phyloP scores from a whole-genome alignment of 768 basidiomycete species.

The Pulveroboletus ravenelii region DNA sequence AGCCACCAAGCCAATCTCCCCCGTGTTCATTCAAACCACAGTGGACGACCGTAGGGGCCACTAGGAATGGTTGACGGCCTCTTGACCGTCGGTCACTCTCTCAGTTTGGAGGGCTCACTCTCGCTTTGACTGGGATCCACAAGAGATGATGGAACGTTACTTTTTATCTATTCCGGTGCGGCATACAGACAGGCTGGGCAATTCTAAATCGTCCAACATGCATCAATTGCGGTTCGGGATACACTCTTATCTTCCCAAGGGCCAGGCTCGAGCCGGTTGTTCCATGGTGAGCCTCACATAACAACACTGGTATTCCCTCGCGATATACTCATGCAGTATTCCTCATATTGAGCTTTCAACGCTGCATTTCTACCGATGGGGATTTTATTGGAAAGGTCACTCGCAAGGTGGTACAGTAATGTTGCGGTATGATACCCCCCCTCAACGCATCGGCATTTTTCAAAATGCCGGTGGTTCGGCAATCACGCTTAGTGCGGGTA shows the following conservation, averaged over 20 bases:
- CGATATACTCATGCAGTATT: neutral
- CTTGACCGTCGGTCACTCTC: no score
- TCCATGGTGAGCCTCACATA: neutral
- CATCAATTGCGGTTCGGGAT: neutral
- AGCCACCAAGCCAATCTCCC: conserved; percentile 6
- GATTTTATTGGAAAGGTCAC: neutral
- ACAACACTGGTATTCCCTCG: neutral
- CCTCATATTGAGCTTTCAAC: neutral
- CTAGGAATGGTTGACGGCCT: no score
- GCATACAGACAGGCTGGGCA: neutral
- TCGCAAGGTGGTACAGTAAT: neutral
- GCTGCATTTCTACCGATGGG: neutral
- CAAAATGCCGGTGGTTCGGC: no score
- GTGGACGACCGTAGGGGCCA: no score
- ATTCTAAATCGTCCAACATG: neutral
- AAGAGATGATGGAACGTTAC: neutral
- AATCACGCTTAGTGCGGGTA: no score
- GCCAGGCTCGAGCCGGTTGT: no score
- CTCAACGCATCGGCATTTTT: no score
- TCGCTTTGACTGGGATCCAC: neutral
- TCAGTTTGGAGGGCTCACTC: no score
- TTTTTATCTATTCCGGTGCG: no score
- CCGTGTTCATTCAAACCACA: no score
- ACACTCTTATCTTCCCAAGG: neutral
- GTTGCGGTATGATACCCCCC: no score